Conservation (phyloP, 192 early-diverging fungal species). For the Geranomyces michiganensis region DNA sequence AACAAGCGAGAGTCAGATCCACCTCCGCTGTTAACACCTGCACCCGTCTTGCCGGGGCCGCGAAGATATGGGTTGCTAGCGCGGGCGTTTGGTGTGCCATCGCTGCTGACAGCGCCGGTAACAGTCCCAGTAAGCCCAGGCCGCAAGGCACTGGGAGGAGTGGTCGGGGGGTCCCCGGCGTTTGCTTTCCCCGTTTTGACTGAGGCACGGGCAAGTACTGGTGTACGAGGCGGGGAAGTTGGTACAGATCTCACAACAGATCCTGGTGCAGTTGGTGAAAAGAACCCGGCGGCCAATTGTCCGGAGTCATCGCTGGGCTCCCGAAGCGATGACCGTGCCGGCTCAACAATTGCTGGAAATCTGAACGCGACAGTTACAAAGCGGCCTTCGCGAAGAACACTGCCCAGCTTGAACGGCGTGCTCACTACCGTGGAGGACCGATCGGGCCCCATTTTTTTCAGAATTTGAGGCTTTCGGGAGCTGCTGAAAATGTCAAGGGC, state of each 20-base stretch:
- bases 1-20: neutral
- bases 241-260: constrained; percentile 1
- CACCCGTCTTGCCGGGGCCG: neutral
- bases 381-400: constrained; percentile 22
- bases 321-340: neutral
- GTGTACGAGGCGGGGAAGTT: neutral
- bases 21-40: neutral
- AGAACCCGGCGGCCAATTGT: neutral
- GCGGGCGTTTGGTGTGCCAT: neutral
- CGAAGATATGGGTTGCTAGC: neutral
- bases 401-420: constrained; percentile 27
- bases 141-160: neutral
- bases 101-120: neutral
- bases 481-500: neutral
- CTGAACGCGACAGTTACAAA: constrained; percentile 23
- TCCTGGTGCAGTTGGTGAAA: neutral
- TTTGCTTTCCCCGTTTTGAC: neutral
- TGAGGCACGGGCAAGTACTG: neutral
- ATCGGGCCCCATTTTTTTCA: neutral
- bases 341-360: constrained; percentile 20
- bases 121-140: neutral
- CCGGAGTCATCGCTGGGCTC: neutral
- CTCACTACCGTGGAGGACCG: constrained; percentile 11
- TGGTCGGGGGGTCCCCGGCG: constrained; percentile 8
- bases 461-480: neutral